Base-by-base conservation (phyloP, 2,329 filamentous ascomycete species). In the Pseudopyrenochaeta lycopersici region DNA sequence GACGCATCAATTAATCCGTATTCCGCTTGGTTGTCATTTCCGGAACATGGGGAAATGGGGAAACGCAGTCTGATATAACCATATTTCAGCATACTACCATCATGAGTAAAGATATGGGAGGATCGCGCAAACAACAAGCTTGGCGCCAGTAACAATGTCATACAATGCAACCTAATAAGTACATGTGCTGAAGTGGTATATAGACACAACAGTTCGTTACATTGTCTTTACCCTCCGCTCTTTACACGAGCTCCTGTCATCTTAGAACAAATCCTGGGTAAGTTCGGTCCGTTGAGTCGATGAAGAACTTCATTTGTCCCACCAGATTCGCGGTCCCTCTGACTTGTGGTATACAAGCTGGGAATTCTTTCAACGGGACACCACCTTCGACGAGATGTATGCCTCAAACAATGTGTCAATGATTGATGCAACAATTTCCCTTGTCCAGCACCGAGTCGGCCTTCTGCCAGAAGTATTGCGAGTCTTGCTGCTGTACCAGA, bases 401-500 rank as follows among this genome's bases (percentile, higher is more conserved):
- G 50, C 57, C 20, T 54, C 57, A n/a, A 60, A 60, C 0, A 29
- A 38, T 21, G 54, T 55, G 27, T 46, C 51, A n/a, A 58, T 38
- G 18, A 61, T 58, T 0, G 76, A 18, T 60, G 54, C 38, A 60
- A 23, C 20, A 57, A 17, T 32, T 50, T 54, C 4, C 43, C 48
- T 4, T 48, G 36, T 17, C 46, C 52, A 39, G 43, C 41, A 20
- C 42, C 42, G 4, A 59, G 0, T 14, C 46, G 29, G 3, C 56
- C 56, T 15, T 59, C 42, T 6, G 52, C 56, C 1, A 50, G 33
- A 30, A 56, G 40, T 5, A 57, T 54, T 2, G 51, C 51, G 23
- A 57, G 38, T 42, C 51, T 45, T 23, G 57, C 51, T 33, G 48
- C 47, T 4, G 57, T 54, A n/a, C 54, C 54, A n/a, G 57, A 60